A percentile compares a stretch with the other conserved stretches of the same genome.
Conservation (phyloP, 208 protist species). For the Acanthamoeba royreba region DNA sequence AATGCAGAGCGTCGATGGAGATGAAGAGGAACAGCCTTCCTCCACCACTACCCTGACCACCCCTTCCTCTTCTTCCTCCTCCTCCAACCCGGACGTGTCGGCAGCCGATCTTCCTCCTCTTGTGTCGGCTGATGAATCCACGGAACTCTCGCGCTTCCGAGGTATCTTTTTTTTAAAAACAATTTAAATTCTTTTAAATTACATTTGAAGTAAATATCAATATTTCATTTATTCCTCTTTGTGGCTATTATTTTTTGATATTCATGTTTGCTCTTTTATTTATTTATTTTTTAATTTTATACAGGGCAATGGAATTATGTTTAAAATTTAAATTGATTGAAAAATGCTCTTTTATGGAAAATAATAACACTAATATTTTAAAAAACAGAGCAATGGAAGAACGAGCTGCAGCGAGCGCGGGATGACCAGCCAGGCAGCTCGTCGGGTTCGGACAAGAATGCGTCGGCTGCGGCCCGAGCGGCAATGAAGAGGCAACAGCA, state of each 20-base stretch:
- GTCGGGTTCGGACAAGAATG: neutral
- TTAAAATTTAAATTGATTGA: too few species aligned
- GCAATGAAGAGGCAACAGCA: neutral
- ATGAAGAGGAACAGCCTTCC: slow-evolving; percentile 1
- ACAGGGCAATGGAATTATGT: too few species aligned
- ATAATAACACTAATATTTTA: too few species aligned
- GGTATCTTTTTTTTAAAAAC: neutral
- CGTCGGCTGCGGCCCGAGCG: neutral
- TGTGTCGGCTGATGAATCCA: neutral
- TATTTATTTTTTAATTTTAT: too few species aligned
- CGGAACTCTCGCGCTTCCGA: neutral
- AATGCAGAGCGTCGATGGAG: neutral
- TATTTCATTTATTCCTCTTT: too few species aligned
- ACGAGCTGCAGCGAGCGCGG: neutral
- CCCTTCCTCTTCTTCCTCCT: neutral
- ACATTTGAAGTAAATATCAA: neutral
- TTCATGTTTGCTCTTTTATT: too few species aligned
- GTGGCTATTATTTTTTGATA: too few species aligned
- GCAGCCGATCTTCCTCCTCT: neutral
- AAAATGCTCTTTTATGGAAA: too few species aligned
- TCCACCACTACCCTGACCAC: neutral
- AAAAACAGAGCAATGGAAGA: neutral
- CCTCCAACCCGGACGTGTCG: neutral
- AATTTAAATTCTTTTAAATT: neutral
- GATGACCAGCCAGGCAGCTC: neutral